Evolutionary conservation across 2,329 filamentous ascomycete genomes (phyloP).

Genomic region (Teratosphaeria viscida): DNA sequence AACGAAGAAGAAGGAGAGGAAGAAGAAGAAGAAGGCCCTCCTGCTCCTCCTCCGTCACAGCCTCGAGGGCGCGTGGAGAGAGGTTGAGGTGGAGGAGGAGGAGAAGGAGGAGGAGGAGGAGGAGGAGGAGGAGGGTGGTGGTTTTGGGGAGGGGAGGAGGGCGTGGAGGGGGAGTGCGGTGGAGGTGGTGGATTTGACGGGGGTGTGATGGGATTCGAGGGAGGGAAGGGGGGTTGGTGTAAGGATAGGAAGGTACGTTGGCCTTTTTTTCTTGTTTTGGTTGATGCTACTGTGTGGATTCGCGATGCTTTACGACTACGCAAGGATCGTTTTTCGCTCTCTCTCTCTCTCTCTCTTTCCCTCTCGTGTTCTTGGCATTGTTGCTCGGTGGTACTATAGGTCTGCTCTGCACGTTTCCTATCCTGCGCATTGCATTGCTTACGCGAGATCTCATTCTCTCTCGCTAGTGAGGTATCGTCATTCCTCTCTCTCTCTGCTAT

Average conservation of each 20-base stretch:
- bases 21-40: conserved; percentile 16
- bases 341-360: too few species aligned
- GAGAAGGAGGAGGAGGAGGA: conserved; percentile 17
- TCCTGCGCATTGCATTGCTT: too few species aligned
- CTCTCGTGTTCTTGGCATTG: too few species aligned
- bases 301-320: too few species aligned
- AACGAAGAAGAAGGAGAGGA: background rate
- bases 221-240: background rate
- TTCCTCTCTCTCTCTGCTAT: too few species aligned
- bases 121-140: conserved; percentile 15
- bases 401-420: too few species aligned
- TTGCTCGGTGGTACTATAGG: too few species aligned
- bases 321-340: too few species aligned
- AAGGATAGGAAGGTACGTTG: background rate
- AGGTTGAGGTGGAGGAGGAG: conserved; percentile 15
- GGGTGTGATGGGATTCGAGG: conserved; percentile 7
- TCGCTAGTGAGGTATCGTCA: too few species aligned
- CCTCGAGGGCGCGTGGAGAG: conserved; percentile 25
- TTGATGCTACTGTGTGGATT: too few species aligned
- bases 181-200: conserved; percentile 27
- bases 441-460: too few species aligned
- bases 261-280: too few species aligned
- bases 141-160: conserved; percentile 6
- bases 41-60: conserved; percentile 22
- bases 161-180: conserved; percentile 25